phyloP scores from a whole-genome alignment of 192 early-diverging fungal species.

The Backusella luteola region DNA sequence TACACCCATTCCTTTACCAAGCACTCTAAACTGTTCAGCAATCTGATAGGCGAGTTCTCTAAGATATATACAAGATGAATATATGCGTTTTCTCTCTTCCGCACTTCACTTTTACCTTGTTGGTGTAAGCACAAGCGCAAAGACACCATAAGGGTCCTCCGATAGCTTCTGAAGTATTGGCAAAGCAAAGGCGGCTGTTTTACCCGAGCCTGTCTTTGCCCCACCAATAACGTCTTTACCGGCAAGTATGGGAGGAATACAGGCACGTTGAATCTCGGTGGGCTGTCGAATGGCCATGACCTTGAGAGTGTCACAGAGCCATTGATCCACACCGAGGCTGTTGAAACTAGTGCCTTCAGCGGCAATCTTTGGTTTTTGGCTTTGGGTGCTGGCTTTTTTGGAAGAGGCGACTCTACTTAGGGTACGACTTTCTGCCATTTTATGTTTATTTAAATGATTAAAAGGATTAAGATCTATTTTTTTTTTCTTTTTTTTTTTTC shows the following conservation, averaged over 20 bases:
- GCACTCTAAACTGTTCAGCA: slow-evolving; percentile 93
- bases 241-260: slow-evolving; percentile 75
- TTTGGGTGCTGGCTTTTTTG: background rate
- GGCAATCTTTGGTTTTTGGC: background rate
- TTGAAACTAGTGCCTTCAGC: slow-evolving; percentile 49
- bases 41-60: slow-evolving; percentile 98
- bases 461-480: background rate
- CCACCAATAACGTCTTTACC: slow-evolving; percentile 84
- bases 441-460: background rate
- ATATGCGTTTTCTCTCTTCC: background rate
- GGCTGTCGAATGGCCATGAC: slow-evolving; percentile 83
- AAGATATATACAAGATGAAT: background rate
- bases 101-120: slow-evolving; percentile 57
- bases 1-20: slow-evolving; percentile 85
- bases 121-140: slow-evolving; percentile 94
- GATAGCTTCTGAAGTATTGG: slow-evolving; percentile 95
- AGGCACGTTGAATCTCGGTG: slow-evolving; percentile 91
- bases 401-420: slow-evolving; percentile 11
- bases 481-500: too few relatives aligned
- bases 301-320: slow-evolving; percentile 77
- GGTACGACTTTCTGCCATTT: slow-evolving; percentile 8
- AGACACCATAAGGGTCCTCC: slow-evolving; percentile 95
- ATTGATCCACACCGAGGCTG: slow-evolving; percentile 75
- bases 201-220: slow-evolving; percentile 96
- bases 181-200: slow-evolving; percentile 97